These are phyloP conservation scores for Thraustochytrium striatum DNA, from an alignment of 352 stramenopile species.

Conservation along the genomic window DNA sequence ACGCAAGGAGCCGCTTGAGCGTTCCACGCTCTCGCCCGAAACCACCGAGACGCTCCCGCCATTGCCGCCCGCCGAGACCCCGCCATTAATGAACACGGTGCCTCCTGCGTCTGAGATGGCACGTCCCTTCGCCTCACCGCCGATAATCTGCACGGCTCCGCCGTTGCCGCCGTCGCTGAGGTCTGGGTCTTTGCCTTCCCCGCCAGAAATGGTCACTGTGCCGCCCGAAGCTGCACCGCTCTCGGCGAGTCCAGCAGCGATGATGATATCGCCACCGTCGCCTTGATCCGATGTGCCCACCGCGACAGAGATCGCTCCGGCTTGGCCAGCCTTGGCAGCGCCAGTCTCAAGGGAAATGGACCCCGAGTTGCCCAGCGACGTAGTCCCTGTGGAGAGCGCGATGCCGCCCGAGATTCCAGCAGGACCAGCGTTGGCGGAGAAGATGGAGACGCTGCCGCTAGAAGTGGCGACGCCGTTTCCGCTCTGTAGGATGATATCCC, in stretches of 20 bases:
- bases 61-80: constrained; percentile 53
- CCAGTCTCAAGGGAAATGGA: constrained; percentile 65
- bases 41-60: constrained; percentile 46
- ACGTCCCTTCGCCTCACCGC: constrained; percentile 58
- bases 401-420: constrained; percentile 64
- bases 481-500: constrained; percentile 28
- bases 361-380: constrained; percentile 57
- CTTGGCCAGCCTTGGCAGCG: constrained; percentile 57
- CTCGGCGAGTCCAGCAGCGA: constrained; percentile 57
- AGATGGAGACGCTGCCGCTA: constrained; percentile 40
- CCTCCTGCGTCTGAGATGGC: constrained; percentile 29
- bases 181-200: constrained; percentile 53
- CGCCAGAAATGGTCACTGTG: constrained; percentile 56
- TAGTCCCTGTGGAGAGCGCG: constrained; percentile 65
- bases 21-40: constrained; percentile 53
- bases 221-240: constrained; percentile 57
- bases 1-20: constrained; percentile 17
- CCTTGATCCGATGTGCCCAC: constrained; percentile 59
- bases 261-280: constrained; percentile 61
- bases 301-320: constrained; percentile 64
- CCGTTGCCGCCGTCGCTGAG: constrained; percentile 46
- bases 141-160: constrained; percentile 17
- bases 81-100: constrained; percentile 59
- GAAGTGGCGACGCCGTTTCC: constrained; percentile 50
- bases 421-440: constrained; percentile 56